Evolutionary conservation across 2,329 filamentous ascomycete genomes (phyloP), one percentile per base, ranked within the genome.

Genomic region (Daldinia eschscholtzii): DNA sequence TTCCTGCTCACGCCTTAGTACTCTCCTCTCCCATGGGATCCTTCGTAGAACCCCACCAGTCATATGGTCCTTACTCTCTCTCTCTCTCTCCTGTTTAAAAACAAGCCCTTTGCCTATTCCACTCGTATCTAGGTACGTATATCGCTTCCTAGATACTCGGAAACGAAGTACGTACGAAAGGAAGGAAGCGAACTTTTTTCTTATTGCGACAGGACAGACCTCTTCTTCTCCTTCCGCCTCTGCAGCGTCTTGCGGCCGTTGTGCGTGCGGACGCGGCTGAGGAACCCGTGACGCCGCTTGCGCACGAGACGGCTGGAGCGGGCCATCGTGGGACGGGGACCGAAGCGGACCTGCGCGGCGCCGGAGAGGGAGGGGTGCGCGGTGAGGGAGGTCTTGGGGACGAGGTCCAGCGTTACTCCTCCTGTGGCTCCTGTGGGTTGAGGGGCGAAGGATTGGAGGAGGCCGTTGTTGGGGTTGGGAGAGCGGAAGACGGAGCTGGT

Each of bases 211-310:
- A 88, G 65, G 73, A 81, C 78, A 74, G 79, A 81, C 70, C 88
- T 79, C 60, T 86, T 84, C 84, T 89, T 89, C 13, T 81, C 72
- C 78, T 76, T 81, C 78, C 88, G 81, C 74, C 87, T 79, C 75
- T 80, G 78, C 59, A 90, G 74, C 67, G 83, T 87, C 79, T 84
- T 86, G 64, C 83, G 80, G 2, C 88, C 88, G 9, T 82, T 85
- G 75, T 81, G 83, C 52, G 83, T 84, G 71, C 83, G 80, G 71
- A 83, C 77, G 41, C 87, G 81, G 71, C 81, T 83, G 55, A 90
- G 77, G 73, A 88, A 90, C 0, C 88, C 88, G 71, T 86, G 84
- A 71, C 87, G 83, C 26, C 87, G 82, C 82, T 89, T 89, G 79
- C 88, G 86, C 13, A 89, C 77, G 61, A 89, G 80, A 39, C 87